Conservation (phyloP, 2,329 filamentous ascomycete species). For the Neonectria ditissima region DNA sequence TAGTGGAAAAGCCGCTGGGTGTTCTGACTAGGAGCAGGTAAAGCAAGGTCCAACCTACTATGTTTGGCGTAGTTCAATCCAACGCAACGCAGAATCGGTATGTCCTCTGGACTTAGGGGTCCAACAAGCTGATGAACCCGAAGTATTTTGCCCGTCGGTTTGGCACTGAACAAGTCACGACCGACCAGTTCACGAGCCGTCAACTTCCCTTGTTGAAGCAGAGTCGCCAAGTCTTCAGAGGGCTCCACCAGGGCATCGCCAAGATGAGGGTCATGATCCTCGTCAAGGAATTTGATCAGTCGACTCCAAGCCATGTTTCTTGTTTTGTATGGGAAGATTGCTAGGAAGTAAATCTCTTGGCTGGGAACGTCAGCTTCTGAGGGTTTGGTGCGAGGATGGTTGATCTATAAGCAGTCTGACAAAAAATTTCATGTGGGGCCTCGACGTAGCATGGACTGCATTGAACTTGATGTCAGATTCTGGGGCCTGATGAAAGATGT, state of each 20-base stretch:
- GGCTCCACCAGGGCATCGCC: constrained; percentile 15
- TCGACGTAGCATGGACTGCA: neutral
- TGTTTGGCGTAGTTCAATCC: constrained; percentile 29
- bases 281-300: constrained; percentile 23
- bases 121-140: constrained; percentile 17
- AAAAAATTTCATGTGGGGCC: neutral
- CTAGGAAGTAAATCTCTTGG: too few species aligned
- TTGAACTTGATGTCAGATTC: neutral
- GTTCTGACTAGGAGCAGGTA: too few species aligned
- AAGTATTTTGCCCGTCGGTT: constrained; percentile 8
- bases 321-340: too few species aligned
- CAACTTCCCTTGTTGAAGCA: constrained; percentile 9
- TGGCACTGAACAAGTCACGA: constrained; percentile 9
- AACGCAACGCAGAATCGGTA: constrained; percentile 24
- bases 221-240: constrained; percentile 6
- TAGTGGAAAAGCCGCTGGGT: too few species aligned
- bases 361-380: too few species aligned
- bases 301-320: constrained; percentile 20
- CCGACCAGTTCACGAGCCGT: constrained; percentile 12
- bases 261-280: constrained; percentile 3
- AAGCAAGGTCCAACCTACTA: constrained; percentile 2
- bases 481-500: neutral
- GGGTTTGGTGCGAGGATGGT: too few species aligned
- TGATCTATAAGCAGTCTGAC: too few species aligned
- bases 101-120: constrained; percentile 11